Evolutionary conservation across 768 basidiomycete genomes (phyloP).

Genomic region (Phallus indusiatus): DNA sequence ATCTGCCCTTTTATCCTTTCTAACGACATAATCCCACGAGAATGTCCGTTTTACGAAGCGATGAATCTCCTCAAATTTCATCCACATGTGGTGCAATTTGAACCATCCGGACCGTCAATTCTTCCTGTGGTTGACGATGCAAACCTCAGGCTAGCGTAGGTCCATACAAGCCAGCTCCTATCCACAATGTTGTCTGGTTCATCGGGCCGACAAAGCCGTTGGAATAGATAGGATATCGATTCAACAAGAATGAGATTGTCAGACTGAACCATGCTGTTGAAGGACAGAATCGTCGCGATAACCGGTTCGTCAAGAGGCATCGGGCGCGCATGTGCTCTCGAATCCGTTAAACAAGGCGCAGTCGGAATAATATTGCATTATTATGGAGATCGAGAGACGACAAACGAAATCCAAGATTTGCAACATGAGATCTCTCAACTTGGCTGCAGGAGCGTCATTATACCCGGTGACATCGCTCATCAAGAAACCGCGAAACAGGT

Average conservation of each 20-base stretch:
- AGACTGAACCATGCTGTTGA: neutral
- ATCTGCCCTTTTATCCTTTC: too few species aligned
- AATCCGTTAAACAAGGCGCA: constrained; percentile 57
- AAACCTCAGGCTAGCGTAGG: too few species aligned
- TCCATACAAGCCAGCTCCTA: too few species aligned
- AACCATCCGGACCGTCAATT: too few species aligned
- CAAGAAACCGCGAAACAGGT: constrained; percentile 48
- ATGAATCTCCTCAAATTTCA: too few species aligned
- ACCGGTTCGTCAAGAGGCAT: constrained; percentile 72
- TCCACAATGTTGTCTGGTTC: too few species aligned
- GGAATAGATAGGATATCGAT: neutral
- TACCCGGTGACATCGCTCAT: constrained; percentile 60
- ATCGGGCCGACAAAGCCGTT: neutral
- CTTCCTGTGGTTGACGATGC: too few species aligned
- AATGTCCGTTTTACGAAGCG: too few species aligned
- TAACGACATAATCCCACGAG: too few species aligned
- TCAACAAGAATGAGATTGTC: neutral
- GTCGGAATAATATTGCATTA: constrained; percentile 58
- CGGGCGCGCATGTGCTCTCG: constrained; percentile 58
- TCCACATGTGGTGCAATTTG: too few species aligned
- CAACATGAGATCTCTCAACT: constrained; percentile 34
- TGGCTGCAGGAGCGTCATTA: constrained; percentile 31
- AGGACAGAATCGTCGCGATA: constrained; percentile 55
- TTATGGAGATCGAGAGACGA: constrained; percentile 48
- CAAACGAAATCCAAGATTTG: constrained; percentile 37